These are phyloP conservation scores for Pyrenochaeta sp. DNA, from an alignment of 2,329 filamentous ascomycete genomes.

Conservation along the genomic window DNA sequence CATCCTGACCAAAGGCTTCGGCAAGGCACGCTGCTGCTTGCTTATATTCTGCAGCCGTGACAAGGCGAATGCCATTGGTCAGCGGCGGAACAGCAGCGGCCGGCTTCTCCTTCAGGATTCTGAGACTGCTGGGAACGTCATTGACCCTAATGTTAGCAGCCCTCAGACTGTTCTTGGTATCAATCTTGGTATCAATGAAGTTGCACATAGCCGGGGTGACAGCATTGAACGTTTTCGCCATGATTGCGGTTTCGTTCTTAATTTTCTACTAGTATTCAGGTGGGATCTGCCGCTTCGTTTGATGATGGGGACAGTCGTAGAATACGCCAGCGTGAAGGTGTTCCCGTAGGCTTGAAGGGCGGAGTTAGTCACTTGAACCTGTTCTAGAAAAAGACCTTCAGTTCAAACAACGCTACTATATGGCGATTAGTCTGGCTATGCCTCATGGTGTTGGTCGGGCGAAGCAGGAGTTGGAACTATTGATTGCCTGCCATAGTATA, in stretches of 20 bases:
- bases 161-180: conserved; percentile 52
- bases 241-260: conserved; percentile 52
- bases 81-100: conserved; percentile 28
- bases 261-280: conserved; percentile 54
- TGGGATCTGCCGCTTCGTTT: conserved; percentile 58
- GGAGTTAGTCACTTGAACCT: conserved; percentile 44
- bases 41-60: conserved; percentile 72
- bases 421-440: conserved; percentile 43
- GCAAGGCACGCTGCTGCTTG: conserved; percentile 75
- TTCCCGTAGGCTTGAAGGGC: conserved; percentile 29
- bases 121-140: conserved; percentile 41
- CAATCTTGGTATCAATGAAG: conserved; percentile 41
- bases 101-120: conserved; percentile 37
- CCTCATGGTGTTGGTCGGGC: conserved; percentile 29
- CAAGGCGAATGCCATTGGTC: conserved; percentile 64
- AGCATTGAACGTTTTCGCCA: conserved; percentile 51
- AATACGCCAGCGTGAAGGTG: conserved; percentile 52
- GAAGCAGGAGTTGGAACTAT: conserved; percentile 41
- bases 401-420: conserved; percentile 46
- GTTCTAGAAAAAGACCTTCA: conserved; percentile 29
- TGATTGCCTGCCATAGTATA: conserved; percentile 48
- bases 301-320: conserved; percentile 46
- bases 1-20: conserved; percentile 78
- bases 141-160: conserved; percentile 36
- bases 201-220: conserved; percentile 38